phyloP scores from a whole-genome alignment of 2,329 filamentous ascomycete genomes.

The Penicillium polonicum region DNA sequence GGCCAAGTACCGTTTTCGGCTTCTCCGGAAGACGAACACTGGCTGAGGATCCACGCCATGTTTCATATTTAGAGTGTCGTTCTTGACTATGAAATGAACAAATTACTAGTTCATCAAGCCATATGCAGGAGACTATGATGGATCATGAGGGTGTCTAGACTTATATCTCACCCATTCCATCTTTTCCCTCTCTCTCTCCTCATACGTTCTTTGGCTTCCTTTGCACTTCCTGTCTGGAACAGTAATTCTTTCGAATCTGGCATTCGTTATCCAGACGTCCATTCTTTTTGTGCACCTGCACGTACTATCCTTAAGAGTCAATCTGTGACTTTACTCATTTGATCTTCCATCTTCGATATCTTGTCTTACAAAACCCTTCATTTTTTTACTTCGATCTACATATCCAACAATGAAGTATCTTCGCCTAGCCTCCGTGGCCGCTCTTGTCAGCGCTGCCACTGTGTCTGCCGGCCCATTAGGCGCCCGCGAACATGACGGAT shows the following conservation, averaged over 20 bases:
- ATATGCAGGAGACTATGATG: background rate
- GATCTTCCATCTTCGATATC: conserved; percentile 7
- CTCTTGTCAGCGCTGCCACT: conserved; percentile 26
- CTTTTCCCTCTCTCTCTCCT: conserved; percentile 5
- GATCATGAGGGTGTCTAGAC: background rate
- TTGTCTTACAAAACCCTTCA: background rate
- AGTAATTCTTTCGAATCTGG: conserved; percentile 23
- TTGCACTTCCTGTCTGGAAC: conserved; percentile 23
- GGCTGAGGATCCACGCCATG: conserved; percentile 15
- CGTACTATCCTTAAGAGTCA: conserved; percentile 15
- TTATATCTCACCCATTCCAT: background rate
- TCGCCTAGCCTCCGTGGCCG: conserved; percentile 23
- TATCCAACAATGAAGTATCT: conserved; percentile 29
- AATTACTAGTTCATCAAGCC: background rate
- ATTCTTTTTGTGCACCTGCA: conserved; percentile 30
- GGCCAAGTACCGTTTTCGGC: conserved; percentile 12
- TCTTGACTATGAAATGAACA: background rate
- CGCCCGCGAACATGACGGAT: conserved; percentile 13
- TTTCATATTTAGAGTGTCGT: conserved; percentile 23
- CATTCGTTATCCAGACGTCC: conserved; percentile 30
- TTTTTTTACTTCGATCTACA: conserved; percentile 4
- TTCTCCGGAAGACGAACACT: conserved; percentile 12
- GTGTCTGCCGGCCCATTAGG: conserved; percentile 27
- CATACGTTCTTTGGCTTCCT: conserved; percentile 4
- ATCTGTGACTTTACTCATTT: conserved; percentile 3